Evolutionary conservation across 2,329 filamentous ascomycete genomes (phyloP).

Genomic region (Fusarium sp.): DNA sequence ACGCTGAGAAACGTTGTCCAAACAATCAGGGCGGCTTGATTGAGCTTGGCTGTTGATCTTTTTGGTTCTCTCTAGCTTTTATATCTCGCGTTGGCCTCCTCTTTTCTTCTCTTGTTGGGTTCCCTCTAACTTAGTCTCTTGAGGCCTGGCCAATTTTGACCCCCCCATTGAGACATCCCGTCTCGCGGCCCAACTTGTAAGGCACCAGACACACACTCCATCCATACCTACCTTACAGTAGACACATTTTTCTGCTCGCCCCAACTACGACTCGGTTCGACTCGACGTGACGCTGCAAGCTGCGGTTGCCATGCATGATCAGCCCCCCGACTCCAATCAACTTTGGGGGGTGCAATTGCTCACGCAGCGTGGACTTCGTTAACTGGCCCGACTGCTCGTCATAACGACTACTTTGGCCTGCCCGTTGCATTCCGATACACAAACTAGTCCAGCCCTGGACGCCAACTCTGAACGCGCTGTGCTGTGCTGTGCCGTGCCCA

Average conservation of each 20-base stretch:
- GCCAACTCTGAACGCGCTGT: conserved; percentile 24
- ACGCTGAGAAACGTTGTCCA: conserved; percentile 34
- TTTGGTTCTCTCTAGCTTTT: conserved; percentile 24
- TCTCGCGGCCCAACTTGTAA: conserved; percentile 48
- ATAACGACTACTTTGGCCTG: conserved; percentile 37
- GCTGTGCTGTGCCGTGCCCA: conserved; percentile 41
- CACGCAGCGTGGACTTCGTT: conserved; percentile 49
- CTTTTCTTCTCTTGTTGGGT: not conserved
- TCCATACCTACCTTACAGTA: conserved; percentile 15
- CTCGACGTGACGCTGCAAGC: conserved; percentile 45
- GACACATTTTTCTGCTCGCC: conserved; percentile 39
- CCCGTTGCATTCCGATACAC: conserved; percentile 32
- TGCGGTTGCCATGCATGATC: conserved; percentile 51
- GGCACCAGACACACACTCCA: conserved; percentile 39
- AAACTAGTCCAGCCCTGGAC: conserved; percentile 40
- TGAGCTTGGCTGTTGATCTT: conserved; percentile 6
- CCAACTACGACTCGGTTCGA: conserved; percentile 24
- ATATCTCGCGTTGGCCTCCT: not conserved
- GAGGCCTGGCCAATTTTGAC: conserved; percentile 17
- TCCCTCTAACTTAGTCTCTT: conserved; percentile 22
- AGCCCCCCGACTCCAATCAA: conserved; percentile 48
- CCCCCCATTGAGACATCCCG: conserved; percentile 10
- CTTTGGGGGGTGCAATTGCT: conserved; percentile 44
- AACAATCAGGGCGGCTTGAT: not conserved
- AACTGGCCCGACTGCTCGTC: conserved; percentile 45